Base-by-base conservation (phyloP, 768 basidiomycete species). In the Aureoboletus auriporus region DNA sequence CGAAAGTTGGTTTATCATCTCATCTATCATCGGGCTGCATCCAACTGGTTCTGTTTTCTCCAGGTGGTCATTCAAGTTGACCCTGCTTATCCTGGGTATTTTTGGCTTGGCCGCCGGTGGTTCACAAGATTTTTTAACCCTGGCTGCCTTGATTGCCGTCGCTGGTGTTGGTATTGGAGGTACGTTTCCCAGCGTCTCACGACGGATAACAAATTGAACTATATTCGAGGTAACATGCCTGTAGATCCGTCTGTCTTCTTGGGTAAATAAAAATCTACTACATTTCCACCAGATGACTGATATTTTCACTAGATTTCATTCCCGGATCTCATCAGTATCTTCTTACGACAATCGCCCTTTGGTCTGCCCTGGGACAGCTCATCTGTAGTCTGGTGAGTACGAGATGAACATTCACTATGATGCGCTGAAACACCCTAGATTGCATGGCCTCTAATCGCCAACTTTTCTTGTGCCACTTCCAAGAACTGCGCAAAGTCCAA, bases 361-460 rank as follows among this genome's bases (percentile, higher is more conserved):
- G 76, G 76, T 83, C 78, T 79, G 74, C 72, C n/a, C 58, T 80
- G 26, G 82, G 80, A 4, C 77, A 80, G 56, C 68, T 82, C 6
- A 46, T 80, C n/a, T 74, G 69, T 9, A 72, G 72, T 49, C 61
- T 82, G 29, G 75, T 75, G 49, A 42, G 70, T 57, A 11, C 11
- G 13, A 34, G 8, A 47, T 42, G 5, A 2, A 12, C 10, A 9
- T 26, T 35, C 34, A 1, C 23, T 12, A 34, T 28, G 41, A 11
- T 26, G 14, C 8, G 13, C 34, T 39, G 4, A 48, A n/a, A 12
- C 6, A 5, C 14, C 3, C 4, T 38, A 79, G 78, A 56, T 83
- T 51, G 80, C 80, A 1, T 82, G 81, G 80, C 79, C 81, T 1
- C 59, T 83, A 27, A 77, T 82, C 12, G 68, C 75, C 13, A 76